These are phyloP conservation scores for Funneliformis caledonium DNA, from an alignment of 371 early-diverging fungal genomes.

Conservation along the genomic window DNA sequence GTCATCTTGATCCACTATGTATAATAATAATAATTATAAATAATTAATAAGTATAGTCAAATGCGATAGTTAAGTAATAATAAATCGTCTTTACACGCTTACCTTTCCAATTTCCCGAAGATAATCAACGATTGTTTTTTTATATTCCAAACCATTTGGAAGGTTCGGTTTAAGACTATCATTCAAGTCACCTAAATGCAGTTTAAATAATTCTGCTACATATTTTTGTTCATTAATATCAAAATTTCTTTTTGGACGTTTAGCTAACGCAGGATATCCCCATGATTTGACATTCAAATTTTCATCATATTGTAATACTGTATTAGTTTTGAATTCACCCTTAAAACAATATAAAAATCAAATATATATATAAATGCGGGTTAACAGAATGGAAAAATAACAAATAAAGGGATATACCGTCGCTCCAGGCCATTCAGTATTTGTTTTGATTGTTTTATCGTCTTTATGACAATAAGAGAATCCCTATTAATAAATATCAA, in stretches of 20 bases:
- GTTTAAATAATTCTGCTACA: conserved; percentile 29
- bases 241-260: background rate
- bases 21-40: no score
- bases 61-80: no score
- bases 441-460: background rate
- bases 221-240: background rate
- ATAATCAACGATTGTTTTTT: conserved; percentile 29
- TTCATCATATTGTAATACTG: conserved; percentile 26
- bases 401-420: no score
- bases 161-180: background rate
- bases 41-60: no score
- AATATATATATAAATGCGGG: no score
- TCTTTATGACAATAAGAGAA: background rate
- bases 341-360: no score
- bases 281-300: conserved; percentile 16
- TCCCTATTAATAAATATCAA: background rate
- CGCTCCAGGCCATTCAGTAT: conserved; percentile 1
- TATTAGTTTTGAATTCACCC: conserved; percentile 15
- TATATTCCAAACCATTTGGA: conserved; percentile 26
- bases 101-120: background rate
- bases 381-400: no score
- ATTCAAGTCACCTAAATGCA: background rate
- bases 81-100: no score
- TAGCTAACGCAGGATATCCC: conserved; percentile 3
- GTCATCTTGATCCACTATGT: no score